Percentiles rank a stretch among this genome's conserved stretches.
Conservation (phyloP, 345 rosid species). For the Rhodomyrtus tomentosa region DNA sequence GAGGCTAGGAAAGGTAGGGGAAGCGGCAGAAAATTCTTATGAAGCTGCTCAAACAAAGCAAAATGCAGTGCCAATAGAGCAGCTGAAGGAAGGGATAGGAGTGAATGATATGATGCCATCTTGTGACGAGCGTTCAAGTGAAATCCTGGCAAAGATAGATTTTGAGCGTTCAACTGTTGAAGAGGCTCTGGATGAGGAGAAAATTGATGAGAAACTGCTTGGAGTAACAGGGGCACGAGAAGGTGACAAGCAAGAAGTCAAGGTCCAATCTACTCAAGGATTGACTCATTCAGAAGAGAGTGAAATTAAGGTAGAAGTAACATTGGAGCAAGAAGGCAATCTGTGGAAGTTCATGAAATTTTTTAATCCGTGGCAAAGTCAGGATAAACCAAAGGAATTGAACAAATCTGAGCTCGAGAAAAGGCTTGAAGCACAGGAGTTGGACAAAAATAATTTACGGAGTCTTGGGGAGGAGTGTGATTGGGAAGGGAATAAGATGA, state of each 20-base stretch:
- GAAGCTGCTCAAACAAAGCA: not conserved
- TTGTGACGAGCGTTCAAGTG: conserved; percentile 9
- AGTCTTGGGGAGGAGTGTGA: conserved; percentile 4
- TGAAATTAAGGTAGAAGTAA: conserved; percentile 10
- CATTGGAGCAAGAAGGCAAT: not conserved
- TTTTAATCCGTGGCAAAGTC: not conserved
- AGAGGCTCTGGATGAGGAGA: conserved; percentile 18
- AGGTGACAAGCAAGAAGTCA: conserved; percentile 6
- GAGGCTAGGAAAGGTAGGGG: conserved; percentile 19
- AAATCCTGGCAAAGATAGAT: conserved; percentile 11
- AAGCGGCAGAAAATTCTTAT: conserved; percentile 7
- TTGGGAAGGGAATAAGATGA: not conserved
- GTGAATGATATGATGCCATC: conserved; percentile 17
- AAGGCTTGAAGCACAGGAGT: conserved; percentile 10
- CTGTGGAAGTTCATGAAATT: not conserved
- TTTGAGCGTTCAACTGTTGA: conserved; percentile 15
- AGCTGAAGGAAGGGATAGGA: conserved; percentile 18
- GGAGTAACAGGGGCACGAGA: conserved; percentile 14
- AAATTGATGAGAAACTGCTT: conserved; percentile 8
- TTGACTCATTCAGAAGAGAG: conserved; percentile 19
- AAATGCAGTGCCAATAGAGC: not conserved
- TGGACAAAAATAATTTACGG: conserved; percentile 6
- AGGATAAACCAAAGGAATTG: conserved; percentile 20
- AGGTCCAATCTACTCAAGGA: conserved; percentile 12
- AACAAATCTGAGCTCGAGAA: conserved; percentile 9